Conservation (phyloP, 2,329 filamentous ascomycete species). For the Alternaria consortialis region DNA sequence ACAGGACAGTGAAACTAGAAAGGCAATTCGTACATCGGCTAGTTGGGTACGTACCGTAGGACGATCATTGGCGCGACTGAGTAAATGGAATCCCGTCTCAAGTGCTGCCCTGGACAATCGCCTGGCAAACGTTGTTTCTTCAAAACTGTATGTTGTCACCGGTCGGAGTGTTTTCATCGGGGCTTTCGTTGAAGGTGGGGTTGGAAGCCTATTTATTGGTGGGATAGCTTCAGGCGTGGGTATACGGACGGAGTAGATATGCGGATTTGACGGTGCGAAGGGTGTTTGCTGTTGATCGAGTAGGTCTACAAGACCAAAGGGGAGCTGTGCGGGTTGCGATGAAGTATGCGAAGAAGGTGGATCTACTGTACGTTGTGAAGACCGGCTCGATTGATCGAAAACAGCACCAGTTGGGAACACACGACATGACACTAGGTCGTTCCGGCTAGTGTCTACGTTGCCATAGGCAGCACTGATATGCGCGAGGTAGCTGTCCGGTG, state of each 20-base stretch:
- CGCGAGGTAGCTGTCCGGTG: constrained; percentile 24
- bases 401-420: constrained; percentile 29
- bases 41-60: constrained; percentile 25
- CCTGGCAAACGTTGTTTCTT: constrained; percentile 74
- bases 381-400: constrained; percentile 31
- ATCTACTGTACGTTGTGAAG: constrained; percentile 5
- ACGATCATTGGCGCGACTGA: constrained; percentile 56
- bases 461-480: constrained; percentile 18
- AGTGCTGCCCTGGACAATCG: constrained; percentile 72
- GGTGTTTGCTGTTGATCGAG: constrained; percentile 30
- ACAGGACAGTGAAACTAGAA: neutral
- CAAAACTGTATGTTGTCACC: constrained; percentile 66
- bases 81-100: constrained; percentile 69
- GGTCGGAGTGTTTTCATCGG: constrained; percentile 43
- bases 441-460: constrained; percentile 11
- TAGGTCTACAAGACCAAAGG: constrained; percentile 44
- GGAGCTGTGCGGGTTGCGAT: constrained; percentile 25
- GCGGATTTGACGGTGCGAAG: constrained; percentile 25
- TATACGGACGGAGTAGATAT: constrained; percentile 33
- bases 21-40: neutral
- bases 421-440: constrained; percentile 21
- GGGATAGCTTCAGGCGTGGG: constrained; percentile 39
- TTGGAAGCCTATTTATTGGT: constrained; percentile 34
- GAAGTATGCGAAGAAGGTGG: constrained; percentile 10
- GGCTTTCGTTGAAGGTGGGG: constrained; percentile 30